These are phyloP conservation scores for Rhodotorula paludigena DNA, from an alignment of 768 basidiomycete species.

Conservation along the genomic window DNA sequence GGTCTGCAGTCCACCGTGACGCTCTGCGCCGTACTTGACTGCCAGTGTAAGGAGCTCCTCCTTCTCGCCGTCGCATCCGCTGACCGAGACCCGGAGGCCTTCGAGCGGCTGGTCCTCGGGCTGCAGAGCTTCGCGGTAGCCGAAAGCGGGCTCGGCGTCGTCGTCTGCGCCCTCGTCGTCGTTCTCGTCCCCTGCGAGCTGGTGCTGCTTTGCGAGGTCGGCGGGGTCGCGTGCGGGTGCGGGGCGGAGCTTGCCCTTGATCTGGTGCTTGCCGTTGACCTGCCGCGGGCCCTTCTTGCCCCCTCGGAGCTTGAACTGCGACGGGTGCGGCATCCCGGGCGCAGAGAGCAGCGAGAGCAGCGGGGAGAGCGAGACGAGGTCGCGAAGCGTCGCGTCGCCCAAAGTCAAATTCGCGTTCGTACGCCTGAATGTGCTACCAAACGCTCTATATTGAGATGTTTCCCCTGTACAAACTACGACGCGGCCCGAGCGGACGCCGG, in stretches of 20 bases:
- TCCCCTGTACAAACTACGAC: too few species aligned
- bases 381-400: not conserved
- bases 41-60: constrained; percentile 18
- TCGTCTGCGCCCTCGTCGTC: not conserved
- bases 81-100: constrained; percentile 16
- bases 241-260: constrained; percentile 19
- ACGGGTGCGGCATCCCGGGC: not conserved
- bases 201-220: not conserved
- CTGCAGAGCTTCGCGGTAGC: constrained; percentile 20
- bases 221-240: constrained; percentile 3
- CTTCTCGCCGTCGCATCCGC: constrained; percentile 20
- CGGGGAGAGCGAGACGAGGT: not conserved
- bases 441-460: too few species aligned
- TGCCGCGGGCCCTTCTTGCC: constrained; percentile 32
- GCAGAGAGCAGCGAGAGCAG: not conserved
- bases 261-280: constrained; percentile 22
- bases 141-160: constrained; percentile 8
- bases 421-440: too few species aligned
- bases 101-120: constrained; percentile 11
- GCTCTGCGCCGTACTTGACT: constrained; percentile 15
- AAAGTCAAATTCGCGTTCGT: too few species aligned
- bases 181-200: not conserved
- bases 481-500: too few species aligned
- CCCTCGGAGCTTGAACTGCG: constrained; percentile 10
- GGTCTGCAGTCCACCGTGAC: constrained; percentile 9